These are phyloP conservation scores for Trichoderma atroviride DNA, from an alignment of 2,329 filamentous ascomycete species.

Conservation along the genomic window DNA sequence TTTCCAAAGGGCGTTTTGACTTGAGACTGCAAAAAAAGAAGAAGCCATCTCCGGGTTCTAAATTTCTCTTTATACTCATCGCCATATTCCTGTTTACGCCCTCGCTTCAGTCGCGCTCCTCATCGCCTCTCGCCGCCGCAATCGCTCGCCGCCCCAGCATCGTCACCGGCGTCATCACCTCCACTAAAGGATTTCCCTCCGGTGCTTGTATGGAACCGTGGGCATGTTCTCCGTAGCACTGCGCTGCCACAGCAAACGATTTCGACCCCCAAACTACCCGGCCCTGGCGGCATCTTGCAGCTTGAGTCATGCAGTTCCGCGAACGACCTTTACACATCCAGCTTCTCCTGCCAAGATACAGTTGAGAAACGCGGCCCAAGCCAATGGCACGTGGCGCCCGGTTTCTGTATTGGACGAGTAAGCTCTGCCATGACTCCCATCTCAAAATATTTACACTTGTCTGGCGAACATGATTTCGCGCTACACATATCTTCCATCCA, in stretches of 20 bases:
- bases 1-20: neutral
- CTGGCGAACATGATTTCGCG: neutral
- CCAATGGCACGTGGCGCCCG: conserved; percentile 59
- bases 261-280: conserved; percentile 37
- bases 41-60: neutral
- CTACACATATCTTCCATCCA: conserved; percentile 8
- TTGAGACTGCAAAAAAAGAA: neutral
- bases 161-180: neutral
- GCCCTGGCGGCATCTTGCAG: conserved; percentile 8
- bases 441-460: neutral
- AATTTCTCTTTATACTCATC: neutral
- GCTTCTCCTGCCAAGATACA: conserved; percentile 20
- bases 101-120: neutral
- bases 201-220: conserved; percentile 42
- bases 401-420: conserved; percentile 68
- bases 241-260: conserved; percentile 49
- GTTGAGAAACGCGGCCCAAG: conserved; percentile 32
- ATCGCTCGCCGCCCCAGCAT: neutral
- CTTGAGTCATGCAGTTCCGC: conserved; percentile 1
- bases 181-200: neutral
- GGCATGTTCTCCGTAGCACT: conserved; percentile 52
- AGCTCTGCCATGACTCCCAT: conserved; percentile 31
- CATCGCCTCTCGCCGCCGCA: neutral
- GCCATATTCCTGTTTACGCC: neutral
- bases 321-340: neutral